Evolutionary conservation across 2,329 filamentous ascomycete species (phyloP).

Genomic region (Fusarium sp.): DNA sequence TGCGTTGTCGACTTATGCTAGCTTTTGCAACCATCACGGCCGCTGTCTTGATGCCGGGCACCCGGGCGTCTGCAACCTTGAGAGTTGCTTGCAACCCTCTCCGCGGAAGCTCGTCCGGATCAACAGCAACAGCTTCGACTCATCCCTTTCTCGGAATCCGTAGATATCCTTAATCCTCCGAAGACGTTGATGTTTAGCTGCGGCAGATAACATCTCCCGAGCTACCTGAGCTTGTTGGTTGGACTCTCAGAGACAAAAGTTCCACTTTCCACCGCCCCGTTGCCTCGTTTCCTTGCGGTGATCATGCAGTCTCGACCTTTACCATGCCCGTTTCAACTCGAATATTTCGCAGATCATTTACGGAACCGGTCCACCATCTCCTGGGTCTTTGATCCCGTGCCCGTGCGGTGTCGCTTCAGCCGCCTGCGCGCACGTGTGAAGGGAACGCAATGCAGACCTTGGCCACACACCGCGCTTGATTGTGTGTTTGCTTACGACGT

Average conservation of each 20-base stretch:
- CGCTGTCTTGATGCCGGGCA: constrained; percentile 1
- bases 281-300: constrained; percentile 40
- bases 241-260: not conserved
- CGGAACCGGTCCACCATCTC: constrained; percentile 31
- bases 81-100: constrained; percentile 2
- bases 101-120: constrained; percentile 14
- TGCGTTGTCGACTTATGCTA: constrained; percentile 14
- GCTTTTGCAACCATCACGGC: constrained; percentile 11
- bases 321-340: constrained; percentile 34
- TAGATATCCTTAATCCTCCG: not conserved
- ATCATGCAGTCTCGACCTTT: constrained; percentile 39
- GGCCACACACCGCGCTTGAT: not conserved
- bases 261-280: constrained; percentile 29
- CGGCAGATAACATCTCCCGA: not conserved
- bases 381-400: constrained; percentile 2
- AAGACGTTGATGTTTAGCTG: not conserved
- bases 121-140: not conserved
- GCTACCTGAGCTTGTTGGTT: constrained; percentile 4
- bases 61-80: constrained; percentile 10
- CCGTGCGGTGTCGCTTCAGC: constrained; percentile 18
- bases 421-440: constrained; percentile 23
- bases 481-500: constrained; percentile 14
- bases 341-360: constrained; percentile 36
- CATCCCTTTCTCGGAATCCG: not conserved
- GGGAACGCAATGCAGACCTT: constrained; percentile 10